Conservation (phyloP, 192 early-diverging fungal genomes). For the Obelidium mucronatum region DNA sequence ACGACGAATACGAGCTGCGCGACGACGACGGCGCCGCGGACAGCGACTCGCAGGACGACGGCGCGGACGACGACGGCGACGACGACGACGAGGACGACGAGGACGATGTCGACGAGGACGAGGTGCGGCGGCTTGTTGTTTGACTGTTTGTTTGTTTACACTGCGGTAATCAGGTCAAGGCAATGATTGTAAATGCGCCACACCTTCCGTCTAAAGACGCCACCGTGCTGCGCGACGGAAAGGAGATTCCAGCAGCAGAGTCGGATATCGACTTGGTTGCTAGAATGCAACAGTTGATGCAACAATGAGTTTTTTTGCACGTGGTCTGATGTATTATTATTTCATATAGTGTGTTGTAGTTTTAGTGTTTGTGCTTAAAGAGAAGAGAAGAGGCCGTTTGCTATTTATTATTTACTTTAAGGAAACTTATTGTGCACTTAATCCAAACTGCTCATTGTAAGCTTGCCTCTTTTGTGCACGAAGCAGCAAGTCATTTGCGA, state of each 20-base stretch:
- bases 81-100: constrained; percentile 14
- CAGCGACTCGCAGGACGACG: constrained; percentile 17
- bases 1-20: constrained; percentile 6
- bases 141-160: not conserved
- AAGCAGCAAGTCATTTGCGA: constrained; percentile 24
- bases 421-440: not conserved
- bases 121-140: not conserved
- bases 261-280: constrained; percentile 26
- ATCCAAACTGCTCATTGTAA: not conserved
- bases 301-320: not conserved
- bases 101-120: constrained; percentile 19
- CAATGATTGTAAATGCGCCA: not conserved
- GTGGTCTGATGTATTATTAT: not conserved
- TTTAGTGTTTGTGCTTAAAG: not conserved
- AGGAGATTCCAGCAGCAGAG: constrained; percentile 19
- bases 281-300: constrained; percentile 29
- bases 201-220: constrained; percentile 22
- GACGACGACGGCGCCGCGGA: constrained; percentile 19
- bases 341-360: not conserved
- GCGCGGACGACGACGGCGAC: constrained; percentile 1
- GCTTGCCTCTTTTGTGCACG: constrained; percentile 18
- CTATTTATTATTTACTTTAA: too few species aligned
- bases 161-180: constrained; percentile 7
- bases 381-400: too few species aligned
- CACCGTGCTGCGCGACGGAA: constrained; percentile 22